Evolutionary conservation across 2,329 filamentous ascomycete genomes (phyloP).

Genomic region (Beauveria asiatica): DNA sequence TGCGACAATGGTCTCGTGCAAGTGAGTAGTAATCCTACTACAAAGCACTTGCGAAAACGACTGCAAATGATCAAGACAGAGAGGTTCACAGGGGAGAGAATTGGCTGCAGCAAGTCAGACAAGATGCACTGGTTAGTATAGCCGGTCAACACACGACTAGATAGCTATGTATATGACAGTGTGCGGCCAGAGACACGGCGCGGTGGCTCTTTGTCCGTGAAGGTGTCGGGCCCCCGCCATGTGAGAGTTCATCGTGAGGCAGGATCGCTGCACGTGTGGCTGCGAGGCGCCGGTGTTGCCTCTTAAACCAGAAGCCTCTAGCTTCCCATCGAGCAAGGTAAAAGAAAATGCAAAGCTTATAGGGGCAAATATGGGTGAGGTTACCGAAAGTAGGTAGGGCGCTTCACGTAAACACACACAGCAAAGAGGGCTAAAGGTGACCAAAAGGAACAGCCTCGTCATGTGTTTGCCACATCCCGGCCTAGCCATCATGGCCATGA

Average conservation of each 20-base stretch:
- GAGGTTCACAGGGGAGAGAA: background rate
- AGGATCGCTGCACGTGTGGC: slow-evolving; percentile 8
- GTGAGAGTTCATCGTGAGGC: background rate
- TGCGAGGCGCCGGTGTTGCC: background rate
- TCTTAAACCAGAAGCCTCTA: background rate
- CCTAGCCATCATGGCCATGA: background rate
- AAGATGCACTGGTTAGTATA: background rate
- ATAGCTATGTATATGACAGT: background rate
- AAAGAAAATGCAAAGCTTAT: background rate
- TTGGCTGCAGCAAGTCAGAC: background rate
- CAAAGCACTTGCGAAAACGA: background rate
- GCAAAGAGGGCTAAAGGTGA: background rate
- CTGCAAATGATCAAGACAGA: background rate
- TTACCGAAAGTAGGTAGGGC: background rate
- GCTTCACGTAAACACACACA: background rate
- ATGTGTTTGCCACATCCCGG: background rate
- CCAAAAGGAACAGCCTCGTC: background rate
- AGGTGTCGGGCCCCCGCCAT: background rate
- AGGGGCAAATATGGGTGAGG: background rate
- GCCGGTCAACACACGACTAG: background rate
- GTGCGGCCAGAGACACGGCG: background rate
- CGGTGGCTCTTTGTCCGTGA: background rate
- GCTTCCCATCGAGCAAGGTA: background rate
- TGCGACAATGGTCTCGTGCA: background rate
- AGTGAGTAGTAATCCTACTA: background rate